Evolutionary conservation across 2,329 filamentous ascomycete genomes (phyloP).

Genomic region (Aschersonia sp.): DNA sequence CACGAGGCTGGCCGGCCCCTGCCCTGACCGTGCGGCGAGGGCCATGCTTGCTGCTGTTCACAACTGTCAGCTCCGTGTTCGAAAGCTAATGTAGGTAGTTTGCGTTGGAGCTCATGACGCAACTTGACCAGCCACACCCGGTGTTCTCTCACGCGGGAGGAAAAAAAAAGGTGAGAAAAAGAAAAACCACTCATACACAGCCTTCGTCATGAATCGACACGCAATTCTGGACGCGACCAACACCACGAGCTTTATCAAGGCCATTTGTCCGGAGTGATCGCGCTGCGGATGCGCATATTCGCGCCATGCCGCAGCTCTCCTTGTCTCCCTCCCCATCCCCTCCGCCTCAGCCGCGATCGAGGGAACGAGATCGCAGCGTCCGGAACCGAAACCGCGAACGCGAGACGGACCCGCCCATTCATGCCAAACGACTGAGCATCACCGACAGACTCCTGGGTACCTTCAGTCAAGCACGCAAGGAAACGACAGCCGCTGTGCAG

Average conservation of each 20-base stretch:
- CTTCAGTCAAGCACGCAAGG: conserved; percentile 17
- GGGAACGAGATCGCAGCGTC: conserved; percentile 7
- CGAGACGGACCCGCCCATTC: conserved; percentile 13
- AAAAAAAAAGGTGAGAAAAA: too few species aligned
- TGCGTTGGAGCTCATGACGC: background rate
- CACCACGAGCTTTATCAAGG: background rate
- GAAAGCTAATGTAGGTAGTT: too few species aligned
- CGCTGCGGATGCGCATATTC: background rate
- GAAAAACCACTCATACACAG: too few species aligned
- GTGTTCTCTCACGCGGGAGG: background rate
- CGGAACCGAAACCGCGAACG: conserved; percentile 12
- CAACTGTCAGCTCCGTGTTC: too few species aligned
- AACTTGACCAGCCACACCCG: background rate
- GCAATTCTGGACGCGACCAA: background rate
- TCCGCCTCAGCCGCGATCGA: conserved; percentile 1
- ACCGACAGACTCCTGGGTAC: conserved; percentile 22
- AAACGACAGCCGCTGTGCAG: conserved; percentile 11
- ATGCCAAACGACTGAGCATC: conserved; percentile 24
- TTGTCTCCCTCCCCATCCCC: conserved; percentile 1
- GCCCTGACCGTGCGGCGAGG: too few species aligned
- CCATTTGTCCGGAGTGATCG: background rate
- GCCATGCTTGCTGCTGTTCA: too few species aligned
- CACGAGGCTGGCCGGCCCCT: too few species aligned
- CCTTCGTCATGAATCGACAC: background rate
- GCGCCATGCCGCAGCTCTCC: conserved; percentile 3